phyloP scores from a whole-genome alignment of 2,329 filamentous ascomycete genomes.

The Clonostachys chloroleuca region DNA sequence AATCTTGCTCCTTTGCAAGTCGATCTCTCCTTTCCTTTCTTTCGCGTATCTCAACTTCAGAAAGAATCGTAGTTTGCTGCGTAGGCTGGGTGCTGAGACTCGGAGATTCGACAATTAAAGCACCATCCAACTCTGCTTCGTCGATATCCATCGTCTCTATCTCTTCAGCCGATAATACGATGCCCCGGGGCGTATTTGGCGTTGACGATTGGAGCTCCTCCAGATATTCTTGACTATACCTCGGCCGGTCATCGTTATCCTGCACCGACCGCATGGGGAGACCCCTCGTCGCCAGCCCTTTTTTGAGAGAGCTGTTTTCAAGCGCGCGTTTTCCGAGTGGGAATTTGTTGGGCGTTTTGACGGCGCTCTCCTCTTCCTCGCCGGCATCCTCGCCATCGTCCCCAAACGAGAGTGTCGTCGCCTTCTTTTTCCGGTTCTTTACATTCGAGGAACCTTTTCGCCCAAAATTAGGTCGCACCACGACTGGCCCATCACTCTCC shows the following conservation, averaged over 20 bases:
- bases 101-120: slow-evolving; percentile 55
- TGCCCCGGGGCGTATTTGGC: slow-evolving; percentile 71
- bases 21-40: slow-evolving; percentile 88
- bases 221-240: slow-evolving; percentile 82
- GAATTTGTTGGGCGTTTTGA: slow-evolving; percentile 45
- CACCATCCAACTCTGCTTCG: slow-evolving; percentile 57
- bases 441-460: slow-evolving; percentile 47
- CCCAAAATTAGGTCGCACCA: slow-evolving; percentile 41
- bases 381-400: slow-evolving; percentile 47
- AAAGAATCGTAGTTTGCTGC: slow-evolving; percentile 57
- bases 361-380: slow-evolving; percentile 38
- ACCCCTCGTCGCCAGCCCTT: slow-evolving; percentile 37
- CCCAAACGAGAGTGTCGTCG: slow-evolving; percentile 73
- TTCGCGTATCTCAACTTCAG: slow-evolving; percentile 80
- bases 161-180: slow-evolving; percentile 42
- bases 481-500: slow-evolving; percentile 39
- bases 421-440: slow-evolving; percentile 58
- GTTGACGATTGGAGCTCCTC: slow-evolving; percentile 83
- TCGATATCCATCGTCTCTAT: slow-evolving; percentile 57
- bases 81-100: slow-evolving; percentile 18
- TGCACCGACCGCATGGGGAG: slow-evolving; percentile 54
- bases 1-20: slow-evolving; percentile 65
- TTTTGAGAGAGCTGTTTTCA: slow-evolving; percentile 62
- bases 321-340: slow-evolving; percentile 60
- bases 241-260: slow-evolving; percentile 65